Evolutionary conservation across 495 filamentous ascomycete species (phyloP), one percentile per base, ranked within the genome.

Genomic region (Acidomyces sp.): DNA sequence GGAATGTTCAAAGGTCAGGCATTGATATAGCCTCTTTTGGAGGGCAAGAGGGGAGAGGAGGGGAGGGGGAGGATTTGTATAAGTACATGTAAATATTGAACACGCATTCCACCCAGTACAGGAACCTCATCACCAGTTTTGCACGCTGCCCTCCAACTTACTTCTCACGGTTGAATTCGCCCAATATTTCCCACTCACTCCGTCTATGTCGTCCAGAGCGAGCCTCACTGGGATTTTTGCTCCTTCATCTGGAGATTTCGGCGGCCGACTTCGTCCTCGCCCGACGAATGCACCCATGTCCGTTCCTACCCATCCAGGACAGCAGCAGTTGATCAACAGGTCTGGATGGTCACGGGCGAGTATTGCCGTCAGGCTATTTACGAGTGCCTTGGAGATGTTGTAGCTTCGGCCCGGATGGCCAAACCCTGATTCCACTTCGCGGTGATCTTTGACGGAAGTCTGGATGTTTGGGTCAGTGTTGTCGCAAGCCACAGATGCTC

Each of bases 1-100:
- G 85, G 79, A 25, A 93, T 95, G 87, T 95, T 80, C 61, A 82
- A 75, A 59, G 87, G 87, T 12, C 75, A 84, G 60, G 85, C 86
- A 10, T 63, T 94, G 52, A 85, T 93, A 43, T 93, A 18, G n/a
- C n/a, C n/a, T n/a, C n/a, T n/a, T n/a, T n/a, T n/a, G n/a, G n/a
- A n/a, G n/a, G n/a, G n/a, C n/a, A n/a, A n/a, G n/a, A n/a, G n/a
- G n/a, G n/a, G n/a, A n/a, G n/a, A n/a, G n/a, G n/a, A n/a, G n/a
- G n/a, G n/a, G n/a, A n/a, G n/a, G n/a, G n/a, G n/a, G n/a, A n/a
- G n/a, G n/a, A n/a, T n/a, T n/a, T n/a, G n/a, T n/a, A n/a, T n/a
- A n/a, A n/a, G n/a, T n/a, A n/a, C n/a, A n/a, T n/a, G n/a, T n/a
- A n/a, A n/a, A n/a, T n/a, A n/a, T n/a, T n/a, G n/a, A n/a, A n/a